These are phyloP conservation scores for Fusarium veterinarium DNA, from an alignment of 2,329 filamentous ascomycete genomes.

Conservation along the genomic window DNA sequence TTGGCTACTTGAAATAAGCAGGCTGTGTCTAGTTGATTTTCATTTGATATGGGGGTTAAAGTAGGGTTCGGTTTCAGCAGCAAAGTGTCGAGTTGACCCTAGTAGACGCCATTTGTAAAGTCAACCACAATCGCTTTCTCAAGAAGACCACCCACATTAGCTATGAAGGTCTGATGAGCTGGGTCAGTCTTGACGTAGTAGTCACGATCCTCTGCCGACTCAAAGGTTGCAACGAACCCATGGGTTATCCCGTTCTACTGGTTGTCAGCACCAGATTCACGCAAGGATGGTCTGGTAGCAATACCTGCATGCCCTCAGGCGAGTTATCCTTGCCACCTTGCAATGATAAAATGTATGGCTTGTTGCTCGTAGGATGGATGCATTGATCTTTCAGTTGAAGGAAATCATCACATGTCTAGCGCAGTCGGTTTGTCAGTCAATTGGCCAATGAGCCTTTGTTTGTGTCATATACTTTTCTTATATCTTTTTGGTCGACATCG, in stretches of 20 bases:
- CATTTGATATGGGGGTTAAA: not conserved
- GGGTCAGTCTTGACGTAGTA: slow-evolving; percentile 77
- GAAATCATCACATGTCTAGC: slow-evolving; percentile 7
- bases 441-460: accelerated
- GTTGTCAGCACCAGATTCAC: not conserved
- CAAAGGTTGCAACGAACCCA: slow-evolving; percentile 76
- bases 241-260: slow-evolving; percentile 72
- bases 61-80: not conserved
- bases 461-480: not conserved
- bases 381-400: slow-evolving; percentile 16
- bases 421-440: not conserved
- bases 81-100: not conserved
- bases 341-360: slow-evolving; percentile 5
- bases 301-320: slow-evolving; percentile 17
- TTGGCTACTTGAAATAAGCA: not conserved
- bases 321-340: slow-evolving; percentile 20
- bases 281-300: accelerated
- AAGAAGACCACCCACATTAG: slow-evolving; percentile 59
- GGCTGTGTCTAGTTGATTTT: not conserved
- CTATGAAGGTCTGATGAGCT: slow-evolving; percentile 70
- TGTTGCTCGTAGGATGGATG: slow-evolving; percentile 4
- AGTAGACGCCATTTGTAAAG: slow-evolving; percentile 63
- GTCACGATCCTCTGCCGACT: slow-evolving; percentile 69
- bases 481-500: not conserved
- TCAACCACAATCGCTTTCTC: slow-evolving; percentile 69